Conservation (phyloP, 1,284 basidiomycete genomes). For the Cryptococcus hybrid region DNA sequence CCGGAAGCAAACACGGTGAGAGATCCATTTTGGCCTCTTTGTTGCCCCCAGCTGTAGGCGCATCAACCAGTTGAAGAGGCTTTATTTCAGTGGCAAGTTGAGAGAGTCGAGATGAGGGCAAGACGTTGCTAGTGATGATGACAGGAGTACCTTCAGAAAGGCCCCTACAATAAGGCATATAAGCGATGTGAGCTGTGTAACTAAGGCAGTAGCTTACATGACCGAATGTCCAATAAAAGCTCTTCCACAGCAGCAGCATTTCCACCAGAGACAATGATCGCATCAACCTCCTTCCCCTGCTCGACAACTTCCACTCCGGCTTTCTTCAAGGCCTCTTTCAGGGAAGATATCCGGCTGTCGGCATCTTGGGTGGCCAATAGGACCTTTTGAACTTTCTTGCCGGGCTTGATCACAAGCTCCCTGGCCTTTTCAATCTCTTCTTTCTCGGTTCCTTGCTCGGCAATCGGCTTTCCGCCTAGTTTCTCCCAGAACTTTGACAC, state of each 20-base stretch:
- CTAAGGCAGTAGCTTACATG: too few relatives aligned
- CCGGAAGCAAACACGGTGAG: constrained; percentile 47
- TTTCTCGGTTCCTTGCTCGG: constrained; percentile 25
- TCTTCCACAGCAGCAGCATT: not conserved
- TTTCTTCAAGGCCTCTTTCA: constrained; percentile 24
- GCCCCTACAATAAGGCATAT: not conserved
- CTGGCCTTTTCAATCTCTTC: constrained; percentile 28
- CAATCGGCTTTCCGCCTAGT: constrained; percentile 29
- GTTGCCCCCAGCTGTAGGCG: constrained; percentile 45
- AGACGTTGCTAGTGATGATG: constrained; percentile 43
- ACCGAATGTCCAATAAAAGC: too few relatives aligned
- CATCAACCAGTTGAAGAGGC: constrained; percentile 39
- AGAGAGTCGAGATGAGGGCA: constrained; percentile 33
- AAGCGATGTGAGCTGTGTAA: constrained; percentile 20
- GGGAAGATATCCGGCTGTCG: constrained; percentile 23
- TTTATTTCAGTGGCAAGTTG: constrained; percentile 16
- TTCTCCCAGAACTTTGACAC: constrained; percentile 39
- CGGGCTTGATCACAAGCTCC: constrained; percentile 19
- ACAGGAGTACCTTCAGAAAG: constrained; percentile 24
- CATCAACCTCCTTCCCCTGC: constrained; percentile 23
- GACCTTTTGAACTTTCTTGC: constrained; percentile 17
- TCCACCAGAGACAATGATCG: constrained; percentile 25
- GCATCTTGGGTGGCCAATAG: constrained; percentile 32
- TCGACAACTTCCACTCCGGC: constrained; percentile 22
- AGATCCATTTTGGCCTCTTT: constrained; percentile 33